Base-by-base conservation (phyloP, 208 protist species). In the Kentomonas sorsogonicus region DNA sequence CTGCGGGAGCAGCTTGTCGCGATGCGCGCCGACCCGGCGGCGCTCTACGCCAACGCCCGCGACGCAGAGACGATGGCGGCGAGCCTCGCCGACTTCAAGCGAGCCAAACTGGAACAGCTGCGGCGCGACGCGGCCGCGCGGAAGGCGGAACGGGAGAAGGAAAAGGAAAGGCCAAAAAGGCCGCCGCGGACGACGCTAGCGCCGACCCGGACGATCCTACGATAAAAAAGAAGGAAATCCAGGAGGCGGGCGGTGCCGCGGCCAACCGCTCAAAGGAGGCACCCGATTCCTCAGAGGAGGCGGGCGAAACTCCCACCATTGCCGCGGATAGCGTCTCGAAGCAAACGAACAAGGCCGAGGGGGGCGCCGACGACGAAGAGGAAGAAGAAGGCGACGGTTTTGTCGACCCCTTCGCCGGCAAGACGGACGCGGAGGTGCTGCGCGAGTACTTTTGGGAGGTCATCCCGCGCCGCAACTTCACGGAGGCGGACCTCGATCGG, bases 1-100 rank as follows among this genome's bases (percentile, higher is more conserved):
- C 66, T 93, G n/a, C 80, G 85, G 3, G 44, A 69, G 22, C 85
- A 92, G 34, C 69, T 92, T 15, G 30, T 92, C 6, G 56, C 72
- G 3, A 86, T 89, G 77, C 86, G 78, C 1, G 44, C 66, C 16
- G 82, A 93, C 45, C 79, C 81, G 0, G 81, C 81, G 0, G 74
- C 84, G 44, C 62, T 79, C 10, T 89, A 89, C 64, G 63, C 77
- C n/a, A 83, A 83, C 36, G 63, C 77, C 1, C 66, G 86, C 0
- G 77, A 75, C 30, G 44, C 43, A 1, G 50, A 56, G 15, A 81
- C 69, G 16, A 72, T 87, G 18, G 39, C 53, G n/a, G 45, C 63
- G 34, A 69, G 64, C 31, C 41, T 70, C 29, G n/a, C n/a, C n/a
- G n/a, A n/a, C n/a, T 22, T 56, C 4, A 25, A 39, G 47, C 36